These are phyloP conservation scores for Acanthamoeba divionensis DNA, from an alignment of 208 protist species.

Conservation along the genomic window DNA sequence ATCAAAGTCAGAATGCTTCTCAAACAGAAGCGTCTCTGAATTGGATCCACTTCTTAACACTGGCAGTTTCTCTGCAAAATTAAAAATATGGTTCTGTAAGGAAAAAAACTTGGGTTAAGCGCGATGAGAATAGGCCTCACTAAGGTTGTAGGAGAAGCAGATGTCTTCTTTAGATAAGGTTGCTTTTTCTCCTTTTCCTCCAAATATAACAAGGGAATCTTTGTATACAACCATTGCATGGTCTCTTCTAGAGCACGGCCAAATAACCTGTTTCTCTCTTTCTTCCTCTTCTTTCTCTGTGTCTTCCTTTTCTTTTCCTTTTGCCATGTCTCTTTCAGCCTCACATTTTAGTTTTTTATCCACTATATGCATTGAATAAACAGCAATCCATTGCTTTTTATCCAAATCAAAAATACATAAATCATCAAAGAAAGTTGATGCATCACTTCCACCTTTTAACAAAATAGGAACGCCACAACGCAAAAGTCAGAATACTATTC, in stretches of 20 bases:
- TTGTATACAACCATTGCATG: background rate
- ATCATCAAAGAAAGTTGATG: background rate
- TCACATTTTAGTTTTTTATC: background rate
- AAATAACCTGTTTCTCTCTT: background rate
- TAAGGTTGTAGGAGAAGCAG: background rate
- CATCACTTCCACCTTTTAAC: background rate
- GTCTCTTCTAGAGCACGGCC: background rate
- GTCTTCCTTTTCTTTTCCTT: background rate
- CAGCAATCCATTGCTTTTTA: background rate
- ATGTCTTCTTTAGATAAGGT: background rate
- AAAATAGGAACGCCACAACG: background rate
- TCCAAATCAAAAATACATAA: background rate
- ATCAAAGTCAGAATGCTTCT: background rate
- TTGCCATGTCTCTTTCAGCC: background rate
- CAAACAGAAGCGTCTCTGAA: background rate
- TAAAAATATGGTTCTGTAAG: background rate
- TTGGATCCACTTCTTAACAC: background rate
- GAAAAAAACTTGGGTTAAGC: background rate
- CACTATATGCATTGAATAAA: background rate
- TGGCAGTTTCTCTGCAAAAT: background rate
- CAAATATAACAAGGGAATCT: background rate
- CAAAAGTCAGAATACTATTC: background rate
- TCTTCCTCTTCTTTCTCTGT: background rate
- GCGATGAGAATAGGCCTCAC: background rate
- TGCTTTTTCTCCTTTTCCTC: background rate